phyloP scores from a whole-genome alignment of 352 stramenopile species.

The Globisporangium radiosum region DNA sequence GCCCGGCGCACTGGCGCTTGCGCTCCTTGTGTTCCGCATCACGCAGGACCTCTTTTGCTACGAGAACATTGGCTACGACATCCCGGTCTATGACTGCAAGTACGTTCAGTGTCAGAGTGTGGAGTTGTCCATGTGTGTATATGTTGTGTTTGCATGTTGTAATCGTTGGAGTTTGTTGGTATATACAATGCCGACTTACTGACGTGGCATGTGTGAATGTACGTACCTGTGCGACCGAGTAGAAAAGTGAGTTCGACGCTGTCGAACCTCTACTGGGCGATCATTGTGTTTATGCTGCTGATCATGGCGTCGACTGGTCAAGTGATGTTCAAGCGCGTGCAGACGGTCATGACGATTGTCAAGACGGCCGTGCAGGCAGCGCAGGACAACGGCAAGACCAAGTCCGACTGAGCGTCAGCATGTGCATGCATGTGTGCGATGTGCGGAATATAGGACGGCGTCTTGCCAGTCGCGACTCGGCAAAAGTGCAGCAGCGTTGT shows the following conservation, averaged over 20 bases:
- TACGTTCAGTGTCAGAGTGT: conserved; percentile 33
- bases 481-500: too few relatives aligned
- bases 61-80: conserved; percentile 77
- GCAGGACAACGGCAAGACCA: conserved; percentile 39
- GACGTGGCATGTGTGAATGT: too few relatives aligned
- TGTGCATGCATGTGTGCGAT: too few relatives aligned
- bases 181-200: conserved; percentile 1
- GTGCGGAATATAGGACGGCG: too few relatives aligned
- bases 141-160: conserved; percentile 2
- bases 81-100: conserved; percentile 89
- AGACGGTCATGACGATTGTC: conserved; percentile 65
- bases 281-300: conserved; percentile 84
- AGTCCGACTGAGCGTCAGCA: conserved; percentile 43
- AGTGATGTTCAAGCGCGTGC: conserved; percentile 82
- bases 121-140: background rate
- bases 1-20: conserved; percentile 84
- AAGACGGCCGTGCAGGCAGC: conserved; percentile 55
- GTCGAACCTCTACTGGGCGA: conserved; percentile 81
- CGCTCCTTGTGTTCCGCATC: conserved; percentile 87
- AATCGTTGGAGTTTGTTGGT: conserved; percentile 3
- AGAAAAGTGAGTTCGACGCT: conserved; percentile 83
- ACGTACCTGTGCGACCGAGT: background rate
- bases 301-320: conserved; percentile 78
- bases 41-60: conserved; percentile 80
- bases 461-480: too few relatives aligned